phyloP scores from a whole-genome alignment of 2,329 filamentous ascomycete genomes.

The Apiospora saccharicola region DNA sequence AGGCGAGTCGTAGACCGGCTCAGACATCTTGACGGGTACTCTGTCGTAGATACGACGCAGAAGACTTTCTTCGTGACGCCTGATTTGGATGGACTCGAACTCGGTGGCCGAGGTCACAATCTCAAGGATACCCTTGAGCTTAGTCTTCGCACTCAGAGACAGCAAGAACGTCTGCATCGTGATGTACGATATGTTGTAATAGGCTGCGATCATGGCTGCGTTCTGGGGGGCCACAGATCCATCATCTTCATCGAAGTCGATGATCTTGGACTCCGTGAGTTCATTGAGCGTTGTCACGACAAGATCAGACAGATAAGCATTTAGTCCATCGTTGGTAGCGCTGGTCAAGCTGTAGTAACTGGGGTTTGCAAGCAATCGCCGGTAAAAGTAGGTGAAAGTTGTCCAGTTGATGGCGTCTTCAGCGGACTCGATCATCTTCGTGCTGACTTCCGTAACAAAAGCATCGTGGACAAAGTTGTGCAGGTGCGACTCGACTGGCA shows the following conservation, averaged over 20 bases:
- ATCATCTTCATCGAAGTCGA: constrained; percentile 94
- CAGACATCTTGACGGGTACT: constrained; percentile 92
- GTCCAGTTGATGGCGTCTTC: constrained; percentile 99
- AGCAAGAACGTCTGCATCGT: constrained; percentile 99
- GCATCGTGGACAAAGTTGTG: constrained; percentile 93
- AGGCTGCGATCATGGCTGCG: constrained; percentile 96
- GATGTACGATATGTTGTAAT: constrained; percentile 99
- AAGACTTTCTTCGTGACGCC: constrained; percentile 88
- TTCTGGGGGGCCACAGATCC: constrained; percentile 90
- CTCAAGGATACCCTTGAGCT: constrained; percentile 95
- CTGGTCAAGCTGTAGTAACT: constrained; percentile 94
- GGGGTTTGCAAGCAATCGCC: constrained; percentile 90
- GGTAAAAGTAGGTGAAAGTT: constrained; percentile 98
- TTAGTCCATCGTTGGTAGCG: constrained; percentile 91
- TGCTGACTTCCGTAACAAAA: constrained; percentile 96
- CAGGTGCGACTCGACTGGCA: constrained; percentile 94
- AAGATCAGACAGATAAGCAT: constrained; percentile 90
- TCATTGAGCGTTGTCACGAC: constrained; percentile 94
- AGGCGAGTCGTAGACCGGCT: constrained; percentile 87
- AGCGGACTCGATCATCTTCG: constrained; percentile 91
- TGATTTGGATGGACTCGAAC: constrained; percentile 93
- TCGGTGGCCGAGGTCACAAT: constrained; percentile 97
- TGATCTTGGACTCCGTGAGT: constrained; percentile 89
- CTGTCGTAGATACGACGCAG: constrained; percentile 93
- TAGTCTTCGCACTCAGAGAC: constrained; percentile 86